Percentiles rank a stretch among this genome's conserved stretches.
phyloP scores from a whole-genome alignment of 1,284 basidiomycete species.

The Heterobasidion irregulare region DNA sequence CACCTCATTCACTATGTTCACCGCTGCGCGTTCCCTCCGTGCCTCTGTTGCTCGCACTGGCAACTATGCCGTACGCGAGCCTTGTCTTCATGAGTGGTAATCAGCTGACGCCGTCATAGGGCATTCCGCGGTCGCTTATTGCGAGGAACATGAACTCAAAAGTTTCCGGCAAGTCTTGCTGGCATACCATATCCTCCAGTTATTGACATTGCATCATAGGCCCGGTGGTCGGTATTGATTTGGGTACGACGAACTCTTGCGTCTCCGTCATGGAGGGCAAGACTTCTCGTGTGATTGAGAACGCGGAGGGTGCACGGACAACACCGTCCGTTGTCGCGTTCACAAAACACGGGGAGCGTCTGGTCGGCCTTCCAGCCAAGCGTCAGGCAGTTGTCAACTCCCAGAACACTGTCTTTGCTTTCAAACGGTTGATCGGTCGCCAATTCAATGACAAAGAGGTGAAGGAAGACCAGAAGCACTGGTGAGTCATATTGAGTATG shows the following conservation, averaged over 20 bases:
- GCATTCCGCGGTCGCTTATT: conserved; percentile 60
- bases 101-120: conserved; percentile 28
- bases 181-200: background rate
- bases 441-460: conserved; percentile 93
- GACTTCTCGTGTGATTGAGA: conserved; percentile 92
- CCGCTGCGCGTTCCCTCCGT: conserved; percentile 55
- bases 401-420: conserved; percentile 90
- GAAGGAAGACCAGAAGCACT: conserved; percentile 81
- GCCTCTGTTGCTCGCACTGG: conserved; percentile 50
- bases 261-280: conserved; percentile 96
- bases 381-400: conserved; percentile 97
- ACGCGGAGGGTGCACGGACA: conserved; percentile 95
- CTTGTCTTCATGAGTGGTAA: background rate
- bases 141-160: conserved; percentile 81
- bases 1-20: conserved; percentile 38
- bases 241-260: conserved; percentile 89
- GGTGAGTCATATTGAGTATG: conserved; percentile 32
- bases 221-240: conserved; percentile 78
- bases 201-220: conserved; percentile 30
- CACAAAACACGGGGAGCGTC: conserved; percentile 90
- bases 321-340: conserved; percentile 98
- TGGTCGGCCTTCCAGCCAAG: conserved; percentile 95
- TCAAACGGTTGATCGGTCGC: conserved; percentile 95
- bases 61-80: conserved; percentile 51
- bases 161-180: conserved; percentile 51